Percentiles rank a stretch among this genome's conserved stretches.
phyloP scores from a whole-genome alignment of 1,284 basidiomycete genomes.

The Cutaneotrichosporon sp. region DNA sequence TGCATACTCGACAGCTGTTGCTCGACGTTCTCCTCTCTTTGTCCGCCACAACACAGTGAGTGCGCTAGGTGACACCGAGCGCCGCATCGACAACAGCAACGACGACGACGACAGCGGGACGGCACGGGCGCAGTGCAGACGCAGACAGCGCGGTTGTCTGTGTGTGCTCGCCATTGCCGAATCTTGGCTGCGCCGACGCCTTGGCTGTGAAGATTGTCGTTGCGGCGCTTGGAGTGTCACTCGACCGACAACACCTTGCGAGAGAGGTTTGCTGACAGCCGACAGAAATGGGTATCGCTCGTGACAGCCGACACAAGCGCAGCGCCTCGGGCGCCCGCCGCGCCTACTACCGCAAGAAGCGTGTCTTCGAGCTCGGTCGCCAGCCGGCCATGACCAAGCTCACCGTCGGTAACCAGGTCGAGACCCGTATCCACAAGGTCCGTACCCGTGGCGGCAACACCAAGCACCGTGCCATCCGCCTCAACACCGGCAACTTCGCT shows the following conservation, averaged over 20 bases:
- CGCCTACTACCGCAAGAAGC: slow-evolving; percentile 89
- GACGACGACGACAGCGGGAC: not conserved
- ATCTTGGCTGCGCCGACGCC: not conserved
- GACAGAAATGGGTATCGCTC: slow-evolving; percentile 58
- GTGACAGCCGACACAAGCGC: slow-evolving; percentile 91
- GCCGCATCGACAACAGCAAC: not conserved
- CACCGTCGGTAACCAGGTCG: slow-evolving; percentile 50
- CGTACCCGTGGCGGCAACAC: slow-evolving; percentile 87
- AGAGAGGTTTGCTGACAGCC: too few species aligned
- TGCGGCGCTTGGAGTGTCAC: not conserved
- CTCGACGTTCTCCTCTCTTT: not conserved
- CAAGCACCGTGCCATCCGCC: slow-evolving; percentile 89
- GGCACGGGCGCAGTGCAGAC: not conserved
- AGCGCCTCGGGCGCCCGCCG: slow-evolving; percentile 87
- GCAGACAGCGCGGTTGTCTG: too few species aligned
- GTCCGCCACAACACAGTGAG: not conserved
- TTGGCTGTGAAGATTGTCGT: not conserved
- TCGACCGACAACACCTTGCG: not conserved
- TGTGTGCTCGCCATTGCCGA: too few species aligned
- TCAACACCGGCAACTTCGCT: slow-evolving; percentile 92
- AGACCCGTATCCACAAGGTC: slow-evolving; percentile 87
- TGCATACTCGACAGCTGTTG: too few species aligned
- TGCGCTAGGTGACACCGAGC: not conserved
- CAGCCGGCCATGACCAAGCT: slow-evolving; percentile 94
- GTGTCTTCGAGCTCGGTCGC: slow-evolving; percentile 97